Percentiles rank a stretch among this genome's conserved stretches.
phyloP scores from a whole-genome alignment of 2,329 filamentous ascomycete genomes.

The Ceratocystis huliohia region DNA sequence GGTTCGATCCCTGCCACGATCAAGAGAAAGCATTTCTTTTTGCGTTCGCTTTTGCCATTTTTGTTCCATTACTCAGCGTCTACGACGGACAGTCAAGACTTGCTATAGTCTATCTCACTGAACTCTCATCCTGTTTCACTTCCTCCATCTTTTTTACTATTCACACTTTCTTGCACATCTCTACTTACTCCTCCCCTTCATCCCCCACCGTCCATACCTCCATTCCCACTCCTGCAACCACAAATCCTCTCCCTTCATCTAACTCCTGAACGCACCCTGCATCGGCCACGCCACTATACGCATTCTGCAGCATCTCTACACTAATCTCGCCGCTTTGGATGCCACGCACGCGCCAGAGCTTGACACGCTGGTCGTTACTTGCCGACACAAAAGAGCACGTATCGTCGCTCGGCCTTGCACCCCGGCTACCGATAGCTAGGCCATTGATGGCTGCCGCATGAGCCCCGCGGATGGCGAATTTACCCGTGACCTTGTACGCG shows the following conservation, averaged over 20 bases:
- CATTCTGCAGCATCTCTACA: slow-evolving; percentile 36
- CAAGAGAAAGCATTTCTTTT: slow-evolving; percentile 22
- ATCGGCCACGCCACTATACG: slow-evolving; percentile 49
- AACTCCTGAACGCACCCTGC: slow-evolving; percentile 40
- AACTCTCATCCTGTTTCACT: too few species aligned
- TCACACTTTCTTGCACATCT: background rate
- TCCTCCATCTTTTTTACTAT: background rate
- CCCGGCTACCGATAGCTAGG: slow-evolving; percentile 23
- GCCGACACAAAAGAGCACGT: slow-evolving; percentile 29
- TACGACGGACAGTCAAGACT: too few species aligned
- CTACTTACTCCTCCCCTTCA: background rate
- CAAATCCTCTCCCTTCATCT: slow-evolving; percentile 24
- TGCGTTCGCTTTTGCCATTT: slow-evolving; percentile 14
- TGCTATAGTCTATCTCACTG: too few species aligned
- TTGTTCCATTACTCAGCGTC: background rate
- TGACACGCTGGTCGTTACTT: slow-evolving; percentile 51
- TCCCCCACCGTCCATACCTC: slow-evolving; percentile 31
- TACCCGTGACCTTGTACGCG: slow-evolving; percentile 14
- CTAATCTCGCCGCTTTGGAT: slow-evolving; percentile 21
- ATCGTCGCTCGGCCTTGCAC: slow-evolving; percentile 3
- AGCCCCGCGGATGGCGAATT: slow-evolving; percentile 37
- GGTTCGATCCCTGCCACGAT: slow-evolving; percentile 36
- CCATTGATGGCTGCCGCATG: slow-evolving; percentile 63
- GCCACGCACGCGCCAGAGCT: slow-evolving; percentile 36
- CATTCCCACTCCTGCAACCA: slow-evolving; percentile 37